Conservation (phyloP, 1,139 yeast species). For the Kurtzmaniella quercitrusa region DNA sequence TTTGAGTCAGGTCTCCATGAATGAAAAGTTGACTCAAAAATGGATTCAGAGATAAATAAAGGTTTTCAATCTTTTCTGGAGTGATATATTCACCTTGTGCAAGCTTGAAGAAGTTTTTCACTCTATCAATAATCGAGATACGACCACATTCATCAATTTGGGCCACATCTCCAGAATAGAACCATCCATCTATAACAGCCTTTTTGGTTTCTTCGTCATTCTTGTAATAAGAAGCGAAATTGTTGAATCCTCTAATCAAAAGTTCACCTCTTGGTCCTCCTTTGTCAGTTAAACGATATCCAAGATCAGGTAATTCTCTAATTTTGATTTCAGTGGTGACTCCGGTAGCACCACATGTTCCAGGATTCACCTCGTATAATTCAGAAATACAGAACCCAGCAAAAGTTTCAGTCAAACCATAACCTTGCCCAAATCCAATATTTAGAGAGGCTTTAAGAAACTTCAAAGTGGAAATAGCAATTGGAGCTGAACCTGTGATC, state of each 20-base stretch:
- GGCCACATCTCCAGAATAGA: constrained; percentile 39
- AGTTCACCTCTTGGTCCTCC: constrained; percentile 42
- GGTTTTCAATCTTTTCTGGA: constrained; percentile 40
- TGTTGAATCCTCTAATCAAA: constrained; percentile 37
- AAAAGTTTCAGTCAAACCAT: constrained; percentile 45
- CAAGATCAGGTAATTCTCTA: constrained; percentile 37
- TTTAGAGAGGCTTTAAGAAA: constrained; percentile 38
- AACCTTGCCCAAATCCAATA: constrained; percentile 39
- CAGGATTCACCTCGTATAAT: constrained; percentile 32
- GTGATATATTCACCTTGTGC: constrained; percentile 44
- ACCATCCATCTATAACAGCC: constrained; percentile 51
- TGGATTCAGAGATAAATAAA: constrained; percentile 31
- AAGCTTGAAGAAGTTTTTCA: constrained; percentile 41
- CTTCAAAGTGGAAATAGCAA: constrained; percentile 36
- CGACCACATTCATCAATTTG: constrained; percentile 22
- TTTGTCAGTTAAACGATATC: constrained; percentile 24
- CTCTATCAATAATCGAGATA: constrained; percentile 36
- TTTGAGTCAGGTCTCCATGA: constrained; percentile 62
- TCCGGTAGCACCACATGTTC: constrained; percentile 37
- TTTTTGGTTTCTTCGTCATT: constrained; percentile 36
- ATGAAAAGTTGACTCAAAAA: constrained; percentile 30
- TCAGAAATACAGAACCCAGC: constrained; percentile 35
- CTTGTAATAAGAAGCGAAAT: constrained; percentile 33
- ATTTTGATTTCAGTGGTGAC: constrained; percentile 33
- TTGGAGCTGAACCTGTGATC: constrained; percentile 43